These are phyloP conservation scores for Lecanicillium sp. DNA, from an alignment of 2,329 filamentous ascomycete genomes.

Conservation along the genomic window DNA sequence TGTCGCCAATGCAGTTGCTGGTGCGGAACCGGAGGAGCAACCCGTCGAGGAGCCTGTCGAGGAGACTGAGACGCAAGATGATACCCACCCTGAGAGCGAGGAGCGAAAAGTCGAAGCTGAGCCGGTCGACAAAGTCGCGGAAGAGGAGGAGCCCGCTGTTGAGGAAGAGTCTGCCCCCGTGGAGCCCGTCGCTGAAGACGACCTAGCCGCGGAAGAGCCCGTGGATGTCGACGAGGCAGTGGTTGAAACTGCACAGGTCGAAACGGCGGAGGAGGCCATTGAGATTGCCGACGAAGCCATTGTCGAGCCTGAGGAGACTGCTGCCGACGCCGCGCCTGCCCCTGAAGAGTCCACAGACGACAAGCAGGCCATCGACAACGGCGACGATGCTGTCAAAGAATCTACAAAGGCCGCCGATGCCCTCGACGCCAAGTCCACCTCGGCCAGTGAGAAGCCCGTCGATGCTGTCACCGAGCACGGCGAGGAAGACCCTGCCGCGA, in stretches of 20 bases:
- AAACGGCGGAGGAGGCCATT: constrained; percentile 14
- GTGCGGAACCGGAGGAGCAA: background rate
- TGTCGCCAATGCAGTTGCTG: constrained; percentile 4
- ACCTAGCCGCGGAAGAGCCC: too few relatives aligned
- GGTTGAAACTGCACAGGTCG: constrained; percentile 15
- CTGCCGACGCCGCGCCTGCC: background rate
- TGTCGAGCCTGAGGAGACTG: constrained; percentile 5
- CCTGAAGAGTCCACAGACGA: background rate
- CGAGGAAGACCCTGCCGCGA: background rate
- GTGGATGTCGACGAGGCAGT: constrained; percentile 9
- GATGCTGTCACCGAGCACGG: background rate
- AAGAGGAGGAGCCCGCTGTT: constrained; percentile 6
- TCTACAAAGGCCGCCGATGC: background rate
- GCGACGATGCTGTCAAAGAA: background rate
- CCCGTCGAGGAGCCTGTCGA: background rate
- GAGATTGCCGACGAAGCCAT: constrained; percentile 10
- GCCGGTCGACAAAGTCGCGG: too few relatives aligned
- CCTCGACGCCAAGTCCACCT: background rate
- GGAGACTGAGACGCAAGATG: constrained; percentile 1
- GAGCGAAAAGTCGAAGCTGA: too few relatives aligned
- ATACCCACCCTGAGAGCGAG: background rate
- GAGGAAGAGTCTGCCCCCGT: background rate
- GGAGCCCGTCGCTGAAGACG: background rate
- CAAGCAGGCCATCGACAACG: background rate
- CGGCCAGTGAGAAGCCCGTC: background rate